Evolutionary conservation across 106 monocot genomes (phyloP), one percentile per base, ranked within the genome.

Genomic region (Narthecium ossifragum): DNA sequence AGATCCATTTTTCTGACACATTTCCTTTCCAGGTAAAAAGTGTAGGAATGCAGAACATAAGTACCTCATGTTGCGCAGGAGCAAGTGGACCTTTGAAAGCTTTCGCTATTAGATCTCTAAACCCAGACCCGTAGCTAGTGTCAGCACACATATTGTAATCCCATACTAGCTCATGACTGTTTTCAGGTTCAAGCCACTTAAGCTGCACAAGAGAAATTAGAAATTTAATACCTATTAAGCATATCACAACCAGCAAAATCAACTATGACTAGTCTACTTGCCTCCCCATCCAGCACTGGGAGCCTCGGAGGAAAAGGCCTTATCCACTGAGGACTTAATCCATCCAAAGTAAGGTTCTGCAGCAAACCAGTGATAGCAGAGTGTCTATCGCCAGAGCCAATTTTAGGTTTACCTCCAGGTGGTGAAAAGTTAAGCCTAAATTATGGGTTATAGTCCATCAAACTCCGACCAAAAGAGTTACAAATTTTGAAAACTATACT

Each of bases 81-180:
- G 61, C 67, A 47, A 98, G 90, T 29, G 96, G 96, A 13, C 84
- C 86, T 62, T 87, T 98, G 52, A 81, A 71, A 25, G 96, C 96
- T 68, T 78, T 83, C 26, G 74, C 80, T 37, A 90, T 81, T 65
- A 98, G 69, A 63, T 90, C 90, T 53, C 81, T 86, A 21, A 98
- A 73, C 24, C 80, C 86, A 66, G 90, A 80, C 20, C 96, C 96
- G 2, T 76, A 84, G 52, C 79, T 87, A 41, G 80, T 84, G 66
- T 90, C 96, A 67, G 83, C 86, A 75, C 96, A 98, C 96, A 98
- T 98, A 26, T 78, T 76, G 66, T 84, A 76, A 66, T 98, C 96
- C 96, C 96, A 98, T 55, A 98, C 55, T 46, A 90, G 61, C 53
- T 90, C 86, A 74, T 90, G 96, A 55, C 61, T 79, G 46, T 71